Evolutionary conservation across 805 yeast species (phyloP).

Genomic region (Candida succiphila): DNA sequence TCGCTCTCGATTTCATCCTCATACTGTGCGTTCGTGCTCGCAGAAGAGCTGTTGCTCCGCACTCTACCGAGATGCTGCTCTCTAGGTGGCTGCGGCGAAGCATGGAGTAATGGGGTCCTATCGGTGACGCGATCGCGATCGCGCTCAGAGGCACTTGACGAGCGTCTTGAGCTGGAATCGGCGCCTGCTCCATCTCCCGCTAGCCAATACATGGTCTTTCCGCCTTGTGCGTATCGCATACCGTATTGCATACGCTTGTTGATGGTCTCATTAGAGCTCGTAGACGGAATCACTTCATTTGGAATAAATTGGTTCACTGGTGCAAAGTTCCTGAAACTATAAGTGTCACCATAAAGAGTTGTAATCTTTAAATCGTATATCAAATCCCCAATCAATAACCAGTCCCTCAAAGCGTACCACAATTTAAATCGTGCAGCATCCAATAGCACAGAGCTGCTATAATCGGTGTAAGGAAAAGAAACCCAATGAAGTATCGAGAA

Average conservation of each 20-base stretch:
- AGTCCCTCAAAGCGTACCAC: constrained; percentile 61
- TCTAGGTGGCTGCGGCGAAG: too few species aligned
- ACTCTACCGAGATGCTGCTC: too few species aligned
- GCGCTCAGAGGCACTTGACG: too few species aligned
- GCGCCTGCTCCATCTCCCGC: constrained; percentile 5
- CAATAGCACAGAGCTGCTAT: constrained; percentile 49
- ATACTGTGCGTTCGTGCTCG: not conserved
- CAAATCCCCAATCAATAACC: constrained; percentile 69
- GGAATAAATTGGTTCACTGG: constrained; percentile 8
- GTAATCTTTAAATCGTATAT: constrained; percentile 67
- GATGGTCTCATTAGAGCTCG: constrained; percentile 54
- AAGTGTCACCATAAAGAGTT: constrained; percentile 55
- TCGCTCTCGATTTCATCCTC: not conserved
- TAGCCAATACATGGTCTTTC: constrained; percentile 79
- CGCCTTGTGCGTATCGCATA: constrained; percentile 67
- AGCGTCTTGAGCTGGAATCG: not conserved
- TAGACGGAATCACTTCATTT: constrained; percentile 51
- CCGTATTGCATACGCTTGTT: constrained; percentile 73
- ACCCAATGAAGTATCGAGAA: constrained; percentile 85
- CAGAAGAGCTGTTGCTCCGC: not conserved
- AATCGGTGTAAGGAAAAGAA: constrained; percentile 75
- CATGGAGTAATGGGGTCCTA: not conserved
- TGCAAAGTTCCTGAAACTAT: constrained; percentile 68
- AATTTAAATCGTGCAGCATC: constrained; percentile 59
- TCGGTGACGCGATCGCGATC: not conserved